phyloP scores from a whole-genome alignment of 345 rosid genomes.

The Eucalyptus brandiana region DNA sequence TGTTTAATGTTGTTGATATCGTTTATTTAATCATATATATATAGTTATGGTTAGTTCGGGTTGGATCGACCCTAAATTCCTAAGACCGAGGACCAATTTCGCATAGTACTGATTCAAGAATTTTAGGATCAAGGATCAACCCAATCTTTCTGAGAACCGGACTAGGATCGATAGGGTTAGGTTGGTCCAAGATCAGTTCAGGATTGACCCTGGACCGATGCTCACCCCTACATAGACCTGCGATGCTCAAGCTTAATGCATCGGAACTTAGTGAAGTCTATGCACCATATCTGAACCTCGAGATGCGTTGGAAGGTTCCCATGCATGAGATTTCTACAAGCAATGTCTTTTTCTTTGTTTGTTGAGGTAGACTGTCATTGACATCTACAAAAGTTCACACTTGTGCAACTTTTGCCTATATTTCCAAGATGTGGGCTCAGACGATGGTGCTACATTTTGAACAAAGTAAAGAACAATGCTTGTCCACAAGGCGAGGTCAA shows the following conservation, averaged over 20 bases:
- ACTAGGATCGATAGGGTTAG: too few species aligned
- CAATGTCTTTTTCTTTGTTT: neutral
- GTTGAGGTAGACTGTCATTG: neutral
- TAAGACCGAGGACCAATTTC: too few species aligned
- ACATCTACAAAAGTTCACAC: neutral
- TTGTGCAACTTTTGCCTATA: neutral
- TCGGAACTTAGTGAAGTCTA: neutral
- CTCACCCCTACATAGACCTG: neutral
- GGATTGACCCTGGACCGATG: too few species aligned
- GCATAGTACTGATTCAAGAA: rapidly evolving
- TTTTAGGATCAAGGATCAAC: rapidly evolving
- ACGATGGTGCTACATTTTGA: neutral
- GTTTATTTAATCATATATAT: too few species aligned
- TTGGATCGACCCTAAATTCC: too few species aligned
- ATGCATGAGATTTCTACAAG: neutral
- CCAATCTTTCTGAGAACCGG: rapidly evolving
- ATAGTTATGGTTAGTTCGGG: too few species aligned
- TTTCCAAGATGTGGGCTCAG: neutral
- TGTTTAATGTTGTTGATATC: too few species aligned
- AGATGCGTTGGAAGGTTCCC: neutral
- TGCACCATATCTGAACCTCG: neutral
- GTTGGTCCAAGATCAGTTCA: too few species aligned
- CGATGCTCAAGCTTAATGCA: neutral
- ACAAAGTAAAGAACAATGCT: neutral
- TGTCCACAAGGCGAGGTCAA: neutral